Evolutionary conservation across 768 basidiomycete species (phyloP), one percentile per base, ranked within the genome.

Genomic region (Tubosaeta sp.): DNA sequence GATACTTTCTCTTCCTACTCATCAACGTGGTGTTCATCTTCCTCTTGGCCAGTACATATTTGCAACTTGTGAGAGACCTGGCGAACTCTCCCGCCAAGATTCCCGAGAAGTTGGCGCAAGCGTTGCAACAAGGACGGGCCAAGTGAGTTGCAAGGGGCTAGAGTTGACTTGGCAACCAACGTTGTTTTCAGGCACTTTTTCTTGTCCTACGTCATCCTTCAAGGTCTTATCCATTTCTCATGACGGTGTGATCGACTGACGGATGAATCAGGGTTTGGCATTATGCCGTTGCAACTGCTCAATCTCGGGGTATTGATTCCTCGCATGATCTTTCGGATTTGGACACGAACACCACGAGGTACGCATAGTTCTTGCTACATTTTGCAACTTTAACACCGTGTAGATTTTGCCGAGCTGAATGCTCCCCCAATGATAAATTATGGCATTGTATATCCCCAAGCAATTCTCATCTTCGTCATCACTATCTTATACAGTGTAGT

Each of bases 341-440:
- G 83, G 57, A 94, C 93, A 2, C 78, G 89, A 44, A 96, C 95
- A 2, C 96, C 96, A 1, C 76, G 96, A 76, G 94, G 94, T 90
- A 59, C 27, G 74, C 60, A 11, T 5, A 0, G 16, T 27, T 31
- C 5, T 13, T 3, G 22, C 14, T 12, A 39, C 2, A 25, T 10
- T 43, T 12, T 30, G 31, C 47, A 31, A 34, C 16, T 18, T 40
- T 52, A 18, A 60, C 6, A n/a, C 30, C 22, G 32, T 14, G 12
- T 61, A 97, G 95, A 99, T 62, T 94, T 84, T 56, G 95, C 94
- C 16, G 96, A 96, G 66, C 77, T 98, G 14, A 96, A 99, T 63
- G 93, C 94, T 0, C 96, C 96, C 6, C 94, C 96, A 0, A 91
- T 94, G 87, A 88, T 98, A 70, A 98, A 97, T 69, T 95, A 98